Evolutionary conservation across 1,284 basidiomycete genomes (phyloP), one percentile per base, ranked within the genome.

Genomic region (Pseudozyma sp.): DNA sequence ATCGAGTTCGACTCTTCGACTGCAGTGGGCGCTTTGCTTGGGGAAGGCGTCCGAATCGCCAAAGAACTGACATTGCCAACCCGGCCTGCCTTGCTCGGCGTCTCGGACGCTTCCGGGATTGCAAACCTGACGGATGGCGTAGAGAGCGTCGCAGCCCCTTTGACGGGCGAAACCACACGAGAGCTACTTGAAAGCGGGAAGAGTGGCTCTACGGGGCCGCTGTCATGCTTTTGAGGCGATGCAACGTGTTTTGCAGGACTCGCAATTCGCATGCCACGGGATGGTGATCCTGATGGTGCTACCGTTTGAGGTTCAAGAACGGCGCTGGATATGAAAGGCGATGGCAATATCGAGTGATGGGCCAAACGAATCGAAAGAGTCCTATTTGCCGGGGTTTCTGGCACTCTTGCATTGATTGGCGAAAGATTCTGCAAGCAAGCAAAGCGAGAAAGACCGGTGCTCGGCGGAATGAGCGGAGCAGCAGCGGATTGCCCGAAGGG

Each of bases 371-470:
- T 44, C 3, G 61, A 63, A 13, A 56, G 49, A 7, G 44, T 60
- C 14, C 61, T 63, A 19, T 42, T 64, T 7, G 60, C 31, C 10
- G 67, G 67, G 10, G 67, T 69, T n/a, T 59, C 60, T 7, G 52
- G 48, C 5, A 42, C 37, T 16, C 34, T 45, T 14, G 8, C 35
- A 37, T 52, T 58, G 52, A 45, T 31, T 3, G 61, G 11, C 5
- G 61, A 47, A 17, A 69, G 24, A n/a, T 60, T 64, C 50, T 69
- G 67, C 34, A 69, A 45, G 46, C 67, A 69, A 39, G 67, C 67
- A n/a, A 69, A 69, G 14, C 67, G 52, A 4, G 67, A 69, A 10
- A 69, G 60, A 30, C 67, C 67, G 2, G 67, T 64, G 61, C 67
- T 69, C 1, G 67, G 67, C 9, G 67, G 67, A 37, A 63, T 33